These are phyloP conservation scores for Corylus avellana DNA, from an alignment of 306 rosid genomes.

Conservation along the genomic window DNA sequence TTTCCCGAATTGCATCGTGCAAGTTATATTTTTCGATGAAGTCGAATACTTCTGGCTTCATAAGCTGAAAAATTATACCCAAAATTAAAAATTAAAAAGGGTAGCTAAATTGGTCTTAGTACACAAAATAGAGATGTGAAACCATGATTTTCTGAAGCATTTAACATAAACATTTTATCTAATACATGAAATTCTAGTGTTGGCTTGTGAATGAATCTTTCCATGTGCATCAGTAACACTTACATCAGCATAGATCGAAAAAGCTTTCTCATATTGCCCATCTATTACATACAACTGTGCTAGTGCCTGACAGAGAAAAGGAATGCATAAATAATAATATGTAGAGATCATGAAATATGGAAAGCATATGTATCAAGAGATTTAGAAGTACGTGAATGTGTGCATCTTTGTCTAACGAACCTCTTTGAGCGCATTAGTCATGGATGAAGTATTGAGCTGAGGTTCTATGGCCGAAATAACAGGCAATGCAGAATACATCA, in stretches of 20 bases:
- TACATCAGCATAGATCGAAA: conserved; percentile 93
- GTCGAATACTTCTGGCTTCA: conserved; percentile 88
- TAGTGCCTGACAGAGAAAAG: conserved; percentile 63
- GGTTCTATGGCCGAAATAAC: conserved; percentile 96
- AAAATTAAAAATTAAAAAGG: conserved; percentile 2
- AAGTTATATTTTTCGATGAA: conserved; percentile 85
- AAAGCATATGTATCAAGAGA: conserved; percentile 10
- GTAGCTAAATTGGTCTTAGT: conserved; percentile 18
- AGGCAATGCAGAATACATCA: conserved; percentile 76
- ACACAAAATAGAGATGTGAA: conserved; percentile 1
- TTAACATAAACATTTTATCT: background rate
- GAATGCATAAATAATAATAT: conserved; percentile 16
- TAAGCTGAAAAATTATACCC: conserved; percentile 59
- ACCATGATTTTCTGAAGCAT: conserved; percentile 15
- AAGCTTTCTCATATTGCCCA: conserved; percentile 86
- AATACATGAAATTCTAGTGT: conserved; percentile 2
- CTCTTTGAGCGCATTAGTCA: conserved; percentile 88
- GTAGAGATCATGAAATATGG: conserved; percentile 18
- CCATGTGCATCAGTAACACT: conserved; percentile 42
- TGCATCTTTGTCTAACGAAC: conserved; percentile 36
- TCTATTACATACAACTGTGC: conserved; percentile 85
- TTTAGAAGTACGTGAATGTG: background rate
- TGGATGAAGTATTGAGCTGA: conserved; percentile 78
- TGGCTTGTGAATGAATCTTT: conserved; percentile 14
- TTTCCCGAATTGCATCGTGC: conserved; percentile 72